Conservation (phyloP, 2,329 filamentous ascomycete genomes). For the Sarocladium strictum region DNA sequence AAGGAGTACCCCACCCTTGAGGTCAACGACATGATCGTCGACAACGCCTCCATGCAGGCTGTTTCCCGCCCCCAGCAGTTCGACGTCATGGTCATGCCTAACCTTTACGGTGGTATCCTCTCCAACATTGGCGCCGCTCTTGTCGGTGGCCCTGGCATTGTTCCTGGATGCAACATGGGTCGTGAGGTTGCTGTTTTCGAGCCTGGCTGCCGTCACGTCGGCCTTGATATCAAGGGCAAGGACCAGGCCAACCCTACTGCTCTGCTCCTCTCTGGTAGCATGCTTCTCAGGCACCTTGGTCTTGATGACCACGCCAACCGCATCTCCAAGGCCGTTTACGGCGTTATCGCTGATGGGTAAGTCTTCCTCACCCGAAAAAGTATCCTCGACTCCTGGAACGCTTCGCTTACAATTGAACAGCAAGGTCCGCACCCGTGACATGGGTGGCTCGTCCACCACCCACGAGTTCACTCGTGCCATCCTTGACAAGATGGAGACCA, state of each 20-base stretch:
- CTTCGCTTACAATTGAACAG: conserved; percentile 46
- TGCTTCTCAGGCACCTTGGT: conserved; percentile 95
- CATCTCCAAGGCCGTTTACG: conserved; percentile 80
- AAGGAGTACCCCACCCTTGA: conserved; percentile 95
- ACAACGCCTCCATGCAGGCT: conserved; percentile 99
- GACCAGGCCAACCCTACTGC: conserved; percentile 98
- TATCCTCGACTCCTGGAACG: neutral
- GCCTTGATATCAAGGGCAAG: conserved; percentile 99
- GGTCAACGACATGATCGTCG: conserved; percentile 99
- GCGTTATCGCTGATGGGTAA: conserved; percentile 83
- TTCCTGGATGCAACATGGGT: conserved; percentile 99
- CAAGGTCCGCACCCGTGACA: conserved; percentile 84
- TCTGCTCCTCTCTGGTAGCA: conserved; percentile 88
- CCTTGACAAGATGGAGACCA: conserved; percentile 86
- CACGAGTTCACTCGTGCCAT: conserved; percentile 94
- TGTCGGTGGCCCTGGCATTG: conserved; percentile 92
- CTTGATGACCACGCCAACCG: conserved; percentile 98
- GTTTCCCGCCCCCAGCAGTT: conserved; percentile 96
- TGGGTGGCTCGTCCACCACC: conserved; percentile 86
- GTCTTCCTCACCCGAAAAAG: conserved; percentile 25
- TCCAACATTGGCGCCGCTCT: conserved; percentile 98
- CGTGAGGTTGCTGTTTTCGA: conserved; percentile 97
- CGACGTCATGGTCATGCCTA: conserved; percentile 99
- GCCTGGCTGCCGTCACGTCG: conserved; percentile 97
- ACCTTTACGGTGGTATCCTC: conserved; percentile 96